Evolutionary conservation across 164 flowering plant genomes (phyloP).

Genomic region (Protea cynaroides): DNA sequence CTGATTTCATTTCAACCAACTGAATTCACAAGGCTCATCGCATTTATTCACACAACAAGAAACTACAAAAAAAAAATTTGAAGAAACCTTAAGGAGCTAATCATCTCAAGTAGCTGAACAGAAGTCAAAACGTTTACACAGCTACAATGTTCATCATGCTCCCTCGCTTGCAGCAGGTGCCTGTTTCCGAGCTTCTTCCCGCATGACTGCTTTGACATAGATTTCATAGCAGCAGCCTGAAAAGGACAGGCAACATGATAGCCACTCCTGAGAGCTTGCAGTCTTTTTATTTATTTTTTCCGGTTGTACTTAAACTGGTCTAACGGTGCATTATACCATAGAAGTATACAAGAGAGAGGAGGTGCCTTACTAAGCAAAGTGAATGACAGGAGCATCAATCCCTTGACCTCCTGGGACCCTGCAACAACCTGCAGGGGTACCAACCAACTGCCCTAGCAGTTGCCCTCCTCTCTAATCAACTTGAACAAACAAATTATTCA

Average conservation of each 20-base stretch:
- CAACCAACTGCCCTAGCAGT: no score
- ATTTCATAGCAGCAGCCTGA: conserved; percentile 32
- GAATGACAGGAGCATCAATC: no score
- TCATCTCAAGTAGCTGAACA: neutral
- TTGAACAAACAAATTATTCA: no score
- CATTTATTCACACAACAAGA: conserved; percentile 2
- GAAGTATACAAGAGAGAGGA: no score
- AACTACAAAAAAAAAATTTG: neutral
- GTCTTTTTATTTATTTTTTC: neutral
- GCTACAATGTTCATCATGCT: neutral
- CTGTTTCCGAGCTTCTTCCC: conserved; percentile 13
- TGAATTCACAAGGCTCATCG: neutral
- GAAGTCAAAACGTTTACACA: neutral
- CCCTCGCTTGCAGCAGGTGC: neutral
- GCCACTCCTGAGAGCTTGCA: neutral
- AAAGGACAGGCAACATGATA: conserved; percentile 4
- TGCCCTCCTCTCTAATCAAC: no score
- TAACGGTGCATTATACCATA: no score
- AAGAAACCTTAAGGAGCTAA: neutral
- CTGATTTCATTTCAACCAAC: conserved; percentile 1
- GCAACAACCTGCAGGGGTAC: no score
- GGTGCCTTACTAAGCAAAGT: no score
- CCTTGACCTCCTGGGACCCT: no score
- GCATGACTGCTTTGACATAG: conserved; percentile 19
- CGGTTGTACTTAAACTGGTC: no score